Conservation (phyloP, 2,329 filamentous ascomycete genomes). For the Lecanosticta acicola region DNA sequence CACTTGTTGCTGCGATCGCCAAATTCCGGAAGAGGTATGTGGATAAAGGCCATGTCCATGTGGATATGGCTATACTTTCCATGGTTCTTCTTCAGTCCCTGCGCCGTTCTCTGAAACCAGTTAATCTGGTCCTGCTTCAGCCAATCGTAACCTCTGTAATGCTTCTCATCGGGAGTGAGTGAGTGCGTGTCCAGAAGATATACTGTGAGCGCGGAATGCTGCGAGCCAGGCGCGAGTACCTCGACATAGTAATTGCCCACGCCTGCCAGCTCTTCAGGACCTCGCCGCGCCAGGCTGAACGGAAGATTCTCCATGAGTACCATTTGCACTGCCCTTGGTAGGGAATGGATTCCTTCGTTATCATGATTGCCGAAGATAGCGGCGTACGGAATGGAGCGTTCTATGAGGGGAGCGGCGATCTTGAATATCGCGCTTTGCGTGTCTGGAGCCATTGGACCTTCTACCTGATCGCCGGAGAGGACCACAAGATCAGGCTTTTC, state of each 20-base stretch:
- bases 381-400: constrained; percentile 85
- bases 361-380: constrained; percentile 98
- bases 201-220: constrained; percentile 87
- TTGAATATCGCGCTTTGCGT: constrained; percentile 93
- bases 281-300: constrained; percentile 79
- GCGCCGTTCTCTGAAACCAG: constrained; percentile 81
- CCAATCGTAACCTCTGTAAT: constrained; percentile 95
- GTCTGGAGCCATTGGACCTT: constrained; percentile 87
- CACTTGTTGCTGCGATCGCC: constrained; percentile 52
- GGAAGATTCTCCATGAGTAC: constrained; percentile 77
- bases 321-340: constrained; percentile 77
- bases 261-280: constrained; percentile 77
- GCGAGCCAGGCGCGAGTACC: constrained; percentile 73
- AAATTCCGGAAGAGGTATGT: constrained; percentile 93
- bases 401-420: constrained; percentile 74
- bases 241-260: constrained; percentile 95
- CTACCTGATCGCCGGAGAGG: constrained; percentile 88
- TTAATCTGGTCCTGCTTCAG: constrained; percentile 88
- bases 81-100: constrained; percentile 58
- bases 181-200: constrained; percentile 92
- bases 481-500: constrained; percentile 92
- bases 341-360: constrained; percentile 61
- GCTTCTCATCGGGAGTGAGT: constrained; percentile 82
- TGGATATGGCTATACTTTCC: constrained; percentile 86
- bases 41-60: constrained; percentile 94